Evolutionary conservation across 139 green algal species (phyloP).

Genomic region (Picochlorum sp.): DNA sequence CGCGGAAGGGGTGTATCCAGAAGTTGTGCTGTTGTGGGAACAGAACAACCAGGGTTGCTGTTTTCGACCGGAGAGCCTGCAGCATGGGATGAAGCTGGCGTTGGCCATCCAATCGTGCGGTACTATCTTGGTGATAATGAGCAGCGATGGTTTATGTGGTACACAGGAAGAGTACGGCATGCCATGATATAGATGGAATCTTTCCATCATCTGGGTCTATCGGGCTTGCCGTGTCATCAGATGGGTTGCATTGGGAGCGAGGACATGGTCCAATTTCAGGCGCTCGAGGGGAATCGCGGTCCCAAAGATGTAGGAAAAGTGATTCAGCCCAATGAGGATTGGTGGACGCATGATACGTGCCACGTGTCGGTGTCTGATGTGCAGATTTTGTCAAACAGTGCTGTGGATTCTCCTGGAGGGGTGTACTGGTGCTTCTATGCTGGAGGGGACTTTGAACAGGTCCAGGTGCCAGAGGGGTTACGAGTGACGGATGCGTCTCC

Average conservation of each 20-base stretch:
- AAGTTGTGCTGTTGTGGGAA: too few relatives aligned
- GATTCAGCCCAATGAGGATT: conserved; percentile 57
- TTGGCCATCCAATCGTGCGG: conserved; percentile 67
- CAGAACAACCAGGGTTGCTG: conserved; percentile 27
- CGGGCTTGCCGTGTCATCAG: conserved; percentile 51
- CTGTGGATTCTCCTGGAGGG: conserved; percentile 48
- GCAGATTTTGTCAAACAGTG: conserved; percentile 59
- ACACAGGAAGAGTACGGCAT: conserved; percentile 38
- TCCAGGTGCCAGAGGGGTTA: conserved; percentile 30
- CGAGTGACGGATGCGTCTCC: not conserved
- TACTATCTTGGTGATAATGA: conserved; percentile 74
- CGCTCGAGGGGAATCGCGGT: conserved; percentile 22
- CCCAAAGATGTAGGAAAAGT: conserved; percentile 53
- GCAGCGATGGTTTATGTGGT: conserved; percentile 87
- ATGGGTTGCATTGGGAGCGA: conserved; percentile 65
- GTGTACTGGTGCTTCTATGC: conserved; percentile 98
- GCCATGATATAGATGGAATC: conserved; percentile 35
- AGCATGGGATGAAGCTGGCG: conserved; percentile 58
- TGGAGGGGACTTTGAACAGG: conserved; percentile 59
- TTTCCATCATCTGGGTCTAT: conserved; percentile 46
- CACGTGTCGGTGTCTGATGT: conserved; percentile 79
- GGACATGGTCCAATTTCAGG: conserved; percentile 40
- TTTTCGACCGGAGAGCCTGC: conserved; percentile 47
- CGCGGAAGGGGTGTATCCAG: too few relatives aligned
- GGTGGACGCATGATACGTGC: conserved; percentile 84